Base-by-base conservation (phyloP, 2,329 filamentous ascomycete species). In the Monilinia fructigena region DNA sequence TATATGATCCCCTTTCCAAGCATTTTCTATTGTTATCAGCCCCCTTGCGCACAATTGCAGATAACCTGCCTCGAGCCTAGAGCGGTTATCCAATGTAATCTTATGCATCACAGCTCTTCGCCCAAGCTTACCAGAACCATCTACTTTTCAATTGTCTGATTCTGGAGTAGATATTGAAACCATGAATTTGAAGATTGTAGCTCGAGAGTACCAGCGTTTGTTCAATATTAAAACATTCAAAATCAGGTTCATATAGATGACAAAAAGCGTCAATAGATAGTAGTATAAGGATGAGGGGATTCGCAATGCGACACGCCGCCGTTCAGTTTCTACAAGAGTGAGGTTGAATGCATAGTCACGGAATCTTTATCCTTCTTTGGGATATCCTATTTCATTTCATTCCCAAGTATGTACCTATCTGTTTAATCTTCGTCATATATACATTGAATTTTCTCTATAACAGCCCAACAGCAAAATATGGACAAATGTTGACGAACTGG, bases 401-500 rank as follows among this genome's bases (percentile, higher is more conserved):
- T 23, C 14, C 12, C 23, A 48, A 48, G 6, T 38, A 60, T 61
- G 16, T 61, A 38, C 14, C 28, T 50, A 38, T 50, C 8, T 55
- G 8, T 55, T 26, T 26, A 28, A 38, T 61, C 45, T 26, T 20
- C 58, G 26, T 61, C 28, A 50, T 61, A 40, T 50, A 20, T 47
- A 10, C 7, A 18, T 8, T 8, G 18, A 38, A 14, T 48, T 3
- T 26, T 38, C 20, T 38, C 20, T 4, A 50, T 23, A 18, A 50
- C 7, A 60, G 18, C 58, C 28, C 58, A 11, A 50, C 11, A 61
- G 26, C 20, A 16, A 23, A 61, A 38, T 26, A 40, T 20, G 31
- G 23, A 40, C 47, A 12, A 12, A 38, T 38, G 10, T 26, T 10
- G 8, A 50, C n/a, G 8, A 38, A 2, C 11, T 50, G 28, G 16